Evolutionary conservation across 2,329 filamentous ascomycete genomes (phyloP), one percentile per base, ranked within the genome.

Genomic region (Beauveria asiatica): DNA sequence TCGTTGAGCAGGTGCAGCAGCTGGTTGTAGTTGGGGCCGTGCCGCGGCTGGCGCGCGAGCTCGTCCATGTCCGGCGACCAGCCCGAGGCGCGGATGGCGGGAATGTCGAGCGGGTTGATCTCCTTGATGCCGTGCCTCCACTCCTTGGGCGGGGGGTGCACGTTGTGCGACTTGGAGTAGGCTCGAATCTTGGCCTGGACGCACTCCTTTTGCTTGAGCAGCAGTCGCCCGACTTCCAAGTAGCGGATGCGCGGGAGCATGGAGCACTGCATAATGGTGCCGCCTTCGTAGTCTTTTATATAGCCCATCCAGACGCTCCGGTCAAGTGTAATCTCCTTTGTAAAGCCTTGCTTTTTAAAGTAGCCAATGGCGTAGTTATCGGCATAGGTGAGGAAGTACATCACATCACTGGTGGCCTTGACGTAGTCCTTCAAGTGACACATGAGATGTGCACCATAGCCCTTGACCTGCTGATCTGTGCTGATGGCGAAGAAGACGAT

Each of bases 11-110:
- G 83, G 72, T 94, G 91, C 13, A 96, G 83, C 3, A 99, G 86
- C 66, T 95, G 89, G 72, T 94, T 96, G 78, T 96, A 97, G 72
- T 97, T 96, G 50, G 94, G 94, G 0, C 94, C 94, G 70, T 97
- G 93, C 41, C 94, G 91, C 30, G 94, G 93, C 71, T 96, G 92
- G 41, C 94, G 89, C 1, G 94, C 92, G 23, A 99, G 82, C 72
- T 96, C 92, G 75, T 99, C 94, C 94, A 99, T 99, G 70, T 96
- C 93, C 1, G 90, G 89, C 0, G 90, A 95, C 94, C 94, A 99
- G 63, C 94, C 93, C 0, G 91, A 94, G 51, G 86, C 89, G 67
- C 87, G 91, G 74, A 99, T 97, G 16, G 93, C 92, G 19, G 89
- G 83, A 65, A 97, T 93, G 23, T 84, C 83, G 63, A 97, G 81